Conservation (phyloP, 768 basidiomycete species). For the Clitopilus hobsonii region DNA sequence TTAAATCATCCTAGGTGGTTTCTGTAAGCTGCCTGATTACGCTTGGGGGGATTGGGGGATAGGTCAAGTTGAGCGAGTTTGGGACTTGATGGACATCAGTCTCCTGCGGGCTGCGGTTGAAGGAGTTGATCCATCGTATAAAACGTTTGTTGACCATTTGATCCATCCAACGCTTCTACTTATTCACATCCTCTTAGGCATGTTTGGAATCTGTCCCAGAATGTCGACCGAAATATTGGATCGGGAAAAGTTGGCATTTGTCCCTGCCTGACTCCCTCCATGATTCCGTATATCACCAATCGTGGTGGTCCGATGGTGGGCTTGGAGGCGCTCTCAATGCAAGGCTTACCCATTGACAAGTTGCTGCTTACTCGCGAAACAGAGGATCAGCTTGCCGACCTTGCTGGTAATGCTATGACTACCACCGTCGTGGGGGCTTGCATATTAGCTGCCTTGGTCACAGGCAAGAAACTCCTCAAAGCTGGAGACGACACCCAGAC, state of each 20-base stretch:
- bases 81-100: slow-evolving; percentile 93
- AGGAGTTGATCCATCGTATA: slow-evolving; percentile 83
- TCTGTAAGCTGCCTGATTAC: slow-evolving; percentile 82
- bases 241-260: slow-evolving; percentile 80
- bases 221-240: slow-evolving; percentile 88
- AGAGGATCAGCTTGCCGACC: slow-evolving; percentile 89
- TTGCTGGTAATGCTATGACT: slow-evolving; percentile 97
- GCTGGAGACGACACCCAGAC: slow-evolving; percentile 58
- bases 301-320: slow-evolving; percentile 96
- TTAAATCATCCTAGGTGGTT: slow-evolving; percentile 50
- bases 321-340: slow-evolving; percentile 87
- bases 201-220: slow-evolving; percentile 97
- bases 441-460: slow-evolving; percentile 76
- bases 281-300: slow-evolving; percentile 95
- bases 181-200: slow-evolving; percentile 37
- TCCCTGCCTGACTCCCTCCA: slow-evolving; percentile 90
- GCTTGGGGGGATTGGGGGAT: slow-evolving; percentile 93
- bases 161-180: slow-evolving; percentile 8
- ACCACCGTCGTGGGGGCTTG: slow-evolving; percentile 93
- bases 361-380: slow-evolving; percentile 88
- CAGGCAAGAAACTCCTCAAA: slow-evolving; percentile 63
- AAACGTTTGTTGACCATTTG: slow-evolving; percentile 56
- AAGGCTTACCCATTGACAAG: slow-evolving; percentile 91
- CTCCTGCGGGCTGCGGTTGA: slow-evolving; percentile 74
- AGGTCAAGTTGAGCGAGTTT: slow-evolving; percentile 91